Evolutionary conservation across 2,329 filamentous ascomycete species (phyloP).

Genomic region (Sporothrix luriei): DNA sequence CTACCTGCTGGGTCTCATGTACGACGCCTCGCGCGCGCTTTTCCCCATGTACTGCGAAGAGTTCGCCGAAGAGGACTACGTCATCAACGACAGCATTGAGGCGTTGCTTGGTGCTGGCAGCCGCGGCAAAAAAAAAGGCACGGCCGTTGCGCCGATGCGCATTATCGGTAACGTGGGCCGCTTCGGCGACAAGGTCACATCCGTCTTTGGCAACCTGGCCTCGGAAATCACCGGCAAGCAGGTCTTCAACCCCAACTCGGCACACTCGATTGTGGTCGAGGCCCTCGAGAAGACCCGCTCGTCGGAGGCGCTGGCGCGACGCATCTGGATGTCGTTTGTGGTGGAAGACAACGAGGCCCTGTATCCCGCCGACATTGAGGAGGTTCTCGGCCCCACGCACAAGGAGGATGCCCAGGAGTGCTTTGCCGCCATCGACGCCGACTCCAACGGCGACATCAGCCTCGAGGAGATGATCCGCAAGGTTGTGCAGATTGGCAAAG

Average conservation of each 20-base stretch:
- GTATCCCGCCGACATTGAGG: constrained; percentile 76
- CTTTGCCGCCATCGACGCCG: constrained; percentile 78
- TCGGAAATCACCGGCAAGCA: constrained; percentile 95
- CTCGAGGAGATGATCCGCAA: constrained; percentile 94
- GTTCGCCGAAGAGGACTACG: constrained; percentile 87
- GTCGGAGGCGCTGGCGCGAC: constrained; percentile 87
- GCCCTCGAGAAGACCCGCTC: constrained; percentile 82
- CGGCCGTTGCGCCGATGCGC: constrained; percentile 74
- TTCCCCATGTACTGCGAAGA: constrained; percentile 93
- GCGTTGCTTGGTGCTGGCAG: constrained; percentile 54
- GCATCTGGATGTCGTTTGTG: constrained; percentile 98
- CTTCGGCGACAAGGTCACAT: constrained; percentile 90
- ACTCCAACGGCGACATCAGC: constrained; percentile 91
- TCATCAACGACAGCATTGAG: constrained; percentile 83
- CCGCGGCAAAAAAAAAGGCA: constrained; percentile 40
- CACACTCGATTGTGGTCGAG: constrained; percentile 85
- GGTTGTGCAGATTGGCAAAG: constrained; percentile 78
- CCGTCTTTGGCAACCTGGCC: constrained; percentile 88
- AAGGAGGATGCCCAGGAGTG: constrained; percentile 81
- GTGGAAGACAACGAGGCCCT: constrained; percentile 83
- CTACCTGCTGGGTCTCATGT: constrained; percentile 77
- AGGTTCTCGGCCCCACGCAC: constrained; percentile 78
- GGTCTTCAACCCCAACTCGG: constrained; percentile 88
- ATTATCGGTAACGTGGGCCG: constrained; percentile 75
- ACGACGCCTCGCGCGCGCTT: constrained; percentile 82